A percentile compares a stretch with the other conserved stretches of the same genome.
These are phyloP conservation scores for Hyaloscypha bicolor DNA, from an alignment of 495 filamentous ascomycete species.

Conservation along the genomic window DNA sequence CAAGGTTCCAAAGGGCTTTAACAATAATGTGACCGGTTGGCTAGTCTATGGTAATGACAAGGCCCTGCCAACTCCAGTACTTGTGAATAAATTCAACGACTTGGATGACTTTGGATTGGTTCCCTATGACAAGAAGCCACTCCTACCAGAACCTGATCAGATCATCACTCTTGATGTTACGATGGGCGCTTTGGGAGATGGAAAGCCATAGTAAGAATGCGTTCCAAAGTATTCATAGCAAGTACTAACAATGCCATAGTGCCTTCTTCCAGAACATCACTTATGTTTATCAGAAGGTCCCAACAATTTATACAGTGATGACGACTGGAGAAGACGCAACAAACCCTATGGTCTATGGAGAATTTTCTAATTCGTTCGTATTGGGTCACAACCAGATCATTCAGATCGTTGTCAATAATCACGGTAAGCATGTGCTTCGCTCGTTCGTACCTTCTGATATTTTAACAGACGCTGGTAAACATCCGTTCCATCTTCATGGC, in stretches of 20 bases:
- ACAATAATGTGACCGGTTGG: conserved; percentile 8
- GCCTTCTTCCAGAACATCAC: conserved; percentile 79
- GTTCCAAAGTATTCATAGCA: background rate
- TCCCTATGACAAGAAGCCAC: conserved; percentile 61
- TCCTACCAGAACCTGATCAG: conserved; percentile 60
- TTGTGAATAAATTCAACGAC: background rate
- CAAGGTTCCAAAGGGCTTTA: conserved; percentile 56
- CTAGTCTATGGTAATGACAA: conserved; percentile 1
- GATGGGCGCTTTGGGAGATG: conserved; percentile 68
- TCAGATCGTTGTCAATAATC: conserved; percentile 80
- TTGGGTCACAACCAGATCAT: conserved; percentile 66
- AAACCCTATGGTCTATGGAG: conserved; percentile 69
- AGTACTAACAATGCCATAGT: conserved; percentile 36
- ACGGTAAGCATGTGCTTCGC: conserved; percentile 53
- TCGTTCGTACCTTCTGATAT: conserved; percentile 13
- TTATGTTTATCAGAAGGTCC: conserved; percentile 73
- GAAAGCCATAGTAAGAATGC: conserved; percentile 66
- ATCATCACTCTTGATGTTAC: conserved; percentile 45
- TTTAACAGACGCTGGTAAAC: conserved; percentile 34
- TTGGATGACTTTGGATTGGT: conserved; percentile 51
- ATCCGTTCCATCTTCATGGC: conserved; percentile 62
- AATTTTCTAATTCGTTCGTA: conserved; percentile 62
- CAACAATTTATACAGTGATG: conserved; percentile 74
- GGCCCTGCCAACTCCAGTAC: background rate
- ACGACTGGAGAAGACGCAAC: conserved; percentile 42